These are phyloP conservation scores for Tetrahymena thermophila DNA, from an alignment of 73 alveolate species.

Conservation along the genomic window DNA sequence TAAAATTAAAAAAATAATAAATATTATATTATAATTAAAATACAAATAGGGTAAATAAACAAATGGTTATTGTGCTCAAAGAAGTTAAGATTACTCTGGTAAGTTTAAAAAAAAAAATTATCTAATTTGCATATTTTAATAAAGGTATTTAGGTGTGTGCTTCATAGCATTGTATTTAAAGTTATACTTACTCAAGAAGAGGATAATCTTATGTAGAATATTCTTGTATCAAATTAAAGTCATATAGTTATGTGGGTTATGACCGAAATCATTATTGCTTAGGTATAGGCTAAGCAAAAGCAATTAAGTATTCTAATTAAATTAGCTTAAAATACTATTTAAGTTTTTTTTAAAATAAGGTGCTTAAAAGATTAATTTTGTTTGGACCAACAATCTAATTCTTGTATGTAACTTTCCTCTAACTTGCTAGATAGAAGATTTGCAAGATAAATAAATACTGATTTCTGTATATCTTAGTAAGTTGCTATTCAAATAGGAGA, in stretches of 20 bases:
- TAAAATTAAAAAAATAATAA: not conserved
- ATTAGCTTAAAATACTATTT: too few relatives aligned
- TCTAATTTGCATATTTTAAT: not conserved
- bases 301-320: too few relatives aligned
- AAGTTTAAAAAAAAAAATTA: not conserved
- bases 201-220: too few relatives aligned
- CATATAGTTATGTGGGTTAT: too few relatives aligned
- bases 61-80: not conserved
- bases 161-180: not conserved
- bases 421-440: not conserved
- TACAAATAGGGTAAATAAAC: not conserved
- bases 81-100: not conserved
- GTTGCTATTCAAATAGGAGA: not conserved
- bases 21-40: not conserved
- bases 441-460: not conserved
- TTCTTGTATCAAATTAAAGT: too few relatives aligned
- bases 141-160: not conserved
- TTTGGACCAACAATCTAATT: not conserved
- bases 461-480: not conserved
- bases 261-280: too few relatives aligned
- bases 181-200: too few relatives aligned
- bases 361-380: not conserved
- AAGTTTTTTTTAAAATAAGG: not conserved
- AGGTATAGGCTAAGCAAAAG: not conserved
- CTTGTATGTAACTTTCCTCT: not conserved